These are phyloP conservation scores for Gremmenia infestans DNA, from an alignment of 2,329 filamentous ascomycete genomes.

Conservation along the genomic window DNA sequence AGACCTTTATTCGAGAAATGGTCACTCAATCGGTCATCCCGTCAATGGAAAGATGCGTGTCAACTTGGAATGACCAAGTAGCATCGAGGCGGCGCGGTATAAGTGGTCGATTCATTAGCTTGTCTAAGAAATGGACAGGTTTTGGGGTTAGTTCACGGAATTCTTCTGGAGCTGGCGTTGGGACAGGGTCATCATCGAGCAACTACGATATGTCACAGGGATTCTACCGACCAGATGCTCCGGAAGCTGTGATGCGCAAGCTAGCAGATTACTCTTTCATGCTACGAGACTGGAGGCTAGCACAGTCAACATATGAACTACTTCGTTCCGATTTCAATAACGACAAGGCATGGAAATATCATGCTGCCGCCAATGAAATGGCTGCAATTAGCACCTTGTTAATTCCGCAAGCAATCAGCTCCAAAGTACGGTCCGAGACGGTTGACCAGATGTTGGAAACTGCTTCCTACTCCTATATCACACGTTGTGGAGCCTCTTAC, in stretches of 20 bases:
- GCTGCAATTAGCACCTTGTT: constrained; percentile 78
- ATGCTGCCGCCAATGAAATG: constrained; percentile 95
- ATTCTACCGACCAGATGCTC: constrained; percentile 77
- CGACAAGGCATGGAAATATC: constrained; percentile 95
- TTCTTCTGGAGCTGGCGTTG: constrained; percentile 36
- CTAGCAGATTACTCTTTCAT: constrained; percentile 95
- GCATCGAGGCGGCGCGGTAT: constrained; percentile 85
- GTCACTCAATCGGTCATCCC: constrained; percentile 92
- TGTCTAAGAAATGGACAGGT: constrained; percentile 84
- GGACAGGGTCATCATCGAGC: constrained; percentile 37
- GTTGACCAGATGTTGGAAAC: constrained; percentile 86
- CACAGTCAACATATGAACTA: constrained; percentile 87
- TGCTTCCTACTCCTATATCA: constrained; percentile 87
- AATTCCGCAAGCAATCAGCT: constrained; percentile 63
- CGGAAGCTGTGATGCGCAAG: constrained; percentile 89
- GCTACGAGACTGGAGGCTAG: constrained; percentile 92
- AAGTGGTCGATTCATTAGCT: constrained; percentile 86
- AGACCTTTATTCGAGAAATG: constrained; percentile 87
- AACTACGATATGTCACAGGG: constrained; percentile 77
- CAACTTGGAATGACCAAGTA: constrained; percentile 95
- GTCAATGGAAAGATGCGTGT: constrained; percentile 89
- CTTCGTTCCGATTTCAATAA: constrained; percentile 84
- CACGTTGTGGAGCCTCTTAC: constrained; percentile 73
- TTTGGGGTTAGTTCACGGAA: constrained; percentile 57
- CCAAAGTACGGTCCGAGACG: constrained; percentile 73